phyloP scores from a whole-genome alignment of 768 basidiomycete genomes.

The Mycena leptocephala region DNA sequence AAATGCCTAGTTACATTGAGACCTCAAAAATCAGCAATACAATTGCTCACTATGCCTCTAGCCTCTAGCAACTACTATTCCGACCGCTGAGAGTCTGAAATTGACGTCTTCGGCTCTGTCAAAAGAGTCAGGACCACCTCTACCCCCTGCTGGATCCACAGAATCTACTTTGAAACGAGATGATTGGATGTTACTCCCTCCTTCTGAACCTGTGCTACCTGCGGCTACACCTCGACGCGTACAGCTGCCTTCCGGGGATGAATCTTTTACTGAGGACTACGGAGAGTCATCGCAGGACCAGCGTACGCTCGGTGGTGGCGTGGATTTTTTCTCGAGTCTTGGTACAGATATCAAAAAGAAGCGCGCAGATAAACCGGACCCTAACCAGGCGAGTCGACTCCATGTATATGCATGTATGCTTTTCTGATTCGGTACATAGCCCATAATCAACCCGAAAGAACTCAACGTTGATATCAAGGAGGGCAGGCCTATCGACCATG shows the following conservation, averaged over 20 bases:
- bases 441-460: slow-evolving; percentile 73
- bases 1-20: too few species aligned
- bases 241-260: slow-evolving; percentile 51
- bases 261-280: slow-evolving; percentile 78
- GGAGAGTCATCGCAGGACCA: slow-evolving; percentile 63
- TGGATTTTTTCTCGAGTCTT: slow-evolving; percentile 93
- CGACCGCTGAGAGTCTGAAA: slow-evolving; percentile 80
- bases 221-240: slow-evolving; percentile 40
- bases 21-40: too few species aligned
- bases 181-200: slow-evolving; percentile 89
- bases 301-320: slow-evolving; percentile 69
- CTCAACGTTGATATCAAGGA: slow-evolving; percentile 73
- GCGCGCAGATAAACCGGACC: slow-evolving; percentile 73
- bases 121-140: slow-evolving; percentile 59
- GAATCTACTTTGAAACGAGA: slow-evolving; percentile 77
- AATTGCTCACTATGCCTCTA: slow-evolving; percentile 44
- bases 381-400: slow-evolving; percentile 73
- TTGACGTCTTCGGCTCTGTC: slow-evolving; percentile 74
- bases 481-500: slow-evolving; percentile 57
- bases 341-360: slow-evolving; percentile 84
- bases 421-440: slow-evolving; percentile 58
- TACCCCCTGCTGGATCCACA: slow-evolving; percentile 64
- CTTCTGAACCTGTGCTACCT: slow-evolving; percentile 49
- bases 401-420: background rate
- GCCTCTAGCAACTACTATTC: slow-evolving; percentile 83